These are phyloP conservation scores for Capronia coronata DNA, from an alignment of 2,329 filamentous ascomycete genomes.

Conservation along the genomic window DNA sequence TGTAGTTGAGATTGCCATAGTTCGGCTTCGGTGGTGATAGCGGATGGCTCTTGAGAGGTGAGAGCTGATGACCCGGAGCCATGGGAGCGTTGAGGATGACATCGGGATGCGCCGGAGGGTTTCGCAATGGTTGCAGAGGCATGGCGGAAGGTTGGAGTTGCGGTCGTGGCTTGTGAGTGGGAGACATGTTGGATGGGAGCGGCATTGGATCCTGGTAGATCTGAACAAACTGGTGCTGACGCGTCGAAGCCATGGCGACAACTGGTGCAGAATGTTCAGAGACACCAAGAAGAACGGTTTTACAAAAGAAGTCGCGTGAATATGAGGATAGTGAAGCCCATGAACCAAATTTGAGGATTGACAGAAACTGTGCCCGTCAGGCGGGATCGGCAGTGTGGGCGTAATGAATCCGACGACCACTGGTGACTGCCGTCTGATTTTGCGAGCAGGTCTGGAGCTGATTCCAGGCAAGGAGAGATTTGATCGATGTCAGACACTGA, in stretches of 20 bases:
- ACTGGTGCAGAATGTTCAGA: slow-evolving; percentile 9
- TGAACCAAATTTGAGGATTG: slow-evolving; percentile 14
- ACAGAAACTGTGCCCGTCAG: slow-evolving; percentile 4
- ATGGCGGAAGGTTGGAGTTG: slow-evolving; percentile 50
- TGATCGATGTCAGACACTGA: slow-evolving; percentile 14
- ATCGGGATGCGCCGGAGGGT: slow-evolving; percentile 48
- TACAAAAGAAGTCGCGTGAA: slow-evolving; percentile 21
- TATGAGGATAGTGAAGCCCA: slow-evolving; percentile 11
- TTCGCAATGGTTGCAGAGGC: slow-evolving; percentile 34
- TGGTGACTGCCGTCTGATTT: slow-evolving; percentile 2
- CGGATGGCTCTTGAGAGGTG: slow-evolving; percentile 65
- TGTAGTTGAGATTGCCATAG: slow-evolving; percentile 54
- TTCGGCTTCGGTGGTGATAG: slow-evolving; percentile 49
- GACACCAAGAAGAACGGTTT: slow-evolving; percentile 11
- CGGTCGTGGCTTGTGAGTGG: slow-evolving; percentile 33
- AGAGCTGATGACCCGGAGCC: slow-evolving; percentile 35
- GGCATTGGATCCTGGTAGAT: slow-evolving; percentile 53
- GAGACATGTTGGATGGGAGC: slow-evolving; percentile 35
- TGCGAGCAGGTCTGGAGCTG: slow-evolving; percentile 13
- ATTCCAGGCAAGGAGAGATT: slow-evolving; percentile 21
- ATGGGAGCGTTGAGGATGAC: slow-evolving; percentile 60
- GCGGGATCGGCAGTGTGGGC: slow-evolving; percentile 6
- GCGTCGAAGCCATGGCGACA: slow-evolving; percentile 29
- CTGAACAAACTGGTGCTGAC: slow-evolving; percentile 46
- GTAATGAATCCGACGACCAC: slow-evolving; percentile 3